Conservation (phyloP, 2,329 filamentous ascomycete genomes). For the Fusarium sp. region DNA sequence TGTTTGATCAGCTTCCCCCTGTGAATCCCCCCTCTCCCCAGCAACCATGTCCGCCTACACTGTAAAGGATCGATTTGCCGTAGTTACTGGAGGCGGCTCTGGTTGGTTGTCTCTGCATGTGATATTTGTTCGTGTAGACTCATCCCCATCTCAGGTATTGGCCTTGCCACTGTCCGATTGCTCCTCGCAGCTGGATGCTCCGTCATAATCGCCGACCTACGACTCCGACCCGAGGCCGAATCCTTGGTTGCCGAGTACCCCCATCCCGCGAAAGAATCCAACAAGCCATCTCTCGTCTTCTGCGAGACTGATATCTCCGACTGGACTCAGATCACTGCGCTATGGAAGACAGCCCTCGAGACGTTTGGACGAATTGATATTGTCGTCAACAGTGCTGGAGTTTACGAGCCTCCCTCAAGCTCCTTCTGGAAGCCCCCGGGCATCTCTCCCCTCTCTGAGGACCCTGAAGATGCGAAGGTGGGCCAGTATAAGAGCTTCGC, state of each 20-base stretch:
- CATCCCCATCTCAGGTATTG: slow-evolving; percentile 7
- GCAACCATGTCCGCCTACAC: slow-evolving; percentile 7
- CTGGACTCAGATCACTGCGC: slow-evolving; percentile 36
- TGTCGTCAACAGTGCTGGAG: slow-evolving; percentile 71
- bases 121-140: not conserved
- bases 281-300: slow-evolving; percentile 18
- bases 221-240: not conserved
- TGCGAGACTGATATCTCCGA: slow-evolving; percentile 43
- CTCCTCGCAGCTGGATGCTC: slow-evolving; percentile 18
- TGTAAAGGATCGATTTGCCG: slow-evolving; percentile 9
- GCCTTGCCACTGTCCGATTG: not conserved
- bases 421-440: slow-evolving; percentile 43
- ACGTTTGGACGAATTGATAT: slow-evolving; percentile 68
- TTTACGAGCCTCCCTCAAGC: slow-evolving; percentile 50
- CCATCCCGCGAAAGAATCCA: not conserved
- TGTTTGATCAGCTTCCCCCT: not conserved
- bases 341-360: slow-evolving; percentile 52
- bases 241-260: not conserved
- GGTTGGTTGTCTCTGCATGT: slow-evolving; percentile 3
- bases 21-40: not conserved
- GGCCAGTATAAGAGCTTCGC: slow-evolving; percentile 39
- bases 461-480: slow-evolving; percentile 26
- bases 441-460: slow-evolving; percentile 24
- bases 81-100: slow-evolving; percentile 19
- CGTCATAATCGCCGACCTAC: slow-evolving; percentile 14